Base-by-base conservation (phyloP, 352 stramenopile species). In the Globisporangium polare region DNA sequence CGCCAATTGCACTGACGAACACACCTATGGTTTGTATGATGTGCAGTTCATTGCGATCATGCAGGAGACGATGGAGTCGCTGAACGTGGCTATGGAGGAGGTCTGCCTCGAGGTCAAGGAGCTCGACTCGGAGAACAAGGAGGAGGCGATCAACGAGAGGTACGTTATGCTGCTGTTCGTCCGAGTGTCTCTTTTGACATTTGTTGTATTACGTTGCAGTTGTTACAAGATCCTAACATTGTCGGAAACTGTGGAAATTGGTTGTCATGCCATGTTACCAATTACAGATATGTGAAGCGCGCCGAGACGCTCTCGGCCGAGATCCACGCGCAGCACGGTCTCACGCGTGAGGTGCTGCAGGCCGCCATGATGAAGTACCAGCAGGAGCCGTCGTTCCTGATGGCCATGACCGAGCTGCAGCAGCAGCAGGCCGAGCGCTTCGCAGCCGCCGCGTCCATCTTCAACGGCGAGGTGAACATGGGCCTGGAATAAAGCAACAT, bases 331-430 rank as follows among this genome's bases (percentile, higher is more conserved):
- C 88, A 95, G 75, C 83, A 95, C 68, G 86, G 86, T 8, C 80
- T 95, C 58, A 92, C 86, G 69, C 82, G 84, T 53, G 86, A 95
- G 63, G 83, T 95, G 57, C 71, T 95, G 22, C 86, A 95, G 72
- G 86, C 86, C 17, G 86, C 83, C n/a, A 95, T 95, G 86, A 95
- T 95, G 86, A 91, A 92, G 73, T 95, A 95, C 75, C 86, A 95
- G 74, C 86, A 95, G 72, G 86, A 95, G 66, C 78, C 86, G 46
- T 77, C 83, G 31, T 95, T 95, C 71, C 67, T 95, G 55, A 92
- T 89, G 77, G 74, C 81, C 60, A 93, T 95, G 86, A 91, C 84
- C 53, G 83, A 95, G 68, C 71, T 95, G 31, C 86, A 95, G 77
- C 83, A 92, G 73, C 75, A 91, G 67, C 86, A 95, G 70, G 82